Evolutionary conservation across 163 green algal species (phyloP), one percentile per base, ranked within the genome.

Genomic region (Trebouxiophyceae sp.): DNA sequence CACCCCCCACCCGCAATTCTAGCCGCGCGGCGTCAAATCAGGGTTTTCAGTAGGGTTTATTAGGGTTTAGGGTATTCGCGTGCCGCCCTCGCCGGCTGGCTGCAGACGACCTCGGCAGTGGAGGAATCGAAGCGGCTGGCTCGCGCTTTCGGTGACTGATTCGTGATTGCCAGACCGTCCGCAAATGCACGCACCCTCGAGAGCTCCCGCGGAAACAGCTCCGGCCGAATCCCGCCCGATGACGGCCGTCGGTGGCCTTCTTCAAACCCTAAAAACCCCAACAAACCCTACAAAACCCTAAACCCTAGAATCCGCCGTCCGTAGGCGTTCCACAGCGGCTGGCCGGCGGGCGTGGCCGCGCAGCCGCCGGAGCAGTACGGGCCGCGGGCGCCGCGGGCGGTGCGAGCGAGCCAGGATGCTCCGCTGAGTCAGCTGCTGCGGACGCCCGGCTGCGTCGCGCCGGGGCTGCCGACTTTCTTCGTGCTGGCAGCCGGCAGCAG

Each of bases 401-500:
- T 82, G 24, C 39, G 54, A 0, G 77, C 89, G 2, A 23, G 76
- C 3, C 65, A 86, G 55, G 7, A 8, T 0, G 47, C 47, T 27
- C 77, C 65, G 6, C 70, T 95, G 57, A 47, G 58, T 0, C 69
- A 86, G 28, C 57, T 85, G 29, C 69, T 93, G 57, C n/a, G 31
- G 20, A 60, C 33, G 31, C 62, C 78, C 2, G 87, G 85, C 54
- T 78, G 86, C 63, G 70, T 93, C 8, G 68, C 93, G 12, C 80
- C 89, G 12, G 89, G 89, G 5, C 66, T 92, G 23, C 88, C 89
- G 12, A 75, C 90, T 27, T 91, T 96, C 34, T 93, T 87, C 54
- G 74, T 91, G 54, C 69, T 96, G 27, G 76, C 88, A 3, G 70
- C 66, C 57, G 83, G 77, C 4, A 87, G 76, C 2, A 54, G 79